Percentiles rank a stretch among this genome's conserved stretches.
phyloP scores from a whole-genome alignment of 768 basidiomycete genomes.

The Kwoniella sp. region DNA sequence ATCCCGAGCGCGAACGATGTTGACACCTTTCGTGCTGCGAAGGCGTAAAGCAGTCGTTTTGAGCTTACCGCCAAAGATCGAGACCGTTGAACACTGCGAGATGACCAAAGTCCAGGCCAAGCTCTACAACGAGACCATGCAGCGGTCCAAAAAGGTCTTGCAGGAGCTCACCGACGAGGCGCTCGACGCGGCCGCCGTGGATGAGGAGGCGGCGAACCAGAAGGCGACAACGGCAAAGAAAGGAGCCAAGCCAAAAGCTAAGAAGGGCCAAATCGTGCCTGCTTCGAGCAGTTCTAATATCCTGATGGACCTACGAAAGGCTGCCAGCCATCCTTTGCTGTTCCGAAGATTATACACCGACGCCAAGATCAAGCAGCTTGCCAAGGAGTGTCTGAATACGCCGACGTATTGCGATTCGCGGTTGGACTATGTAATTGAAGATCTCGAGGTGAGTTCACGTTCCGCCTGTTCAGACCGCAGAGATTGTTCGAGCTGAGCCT shows the following conservation, averaged over 20 bases:
- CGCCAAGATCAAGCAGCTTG: conserved; percentile 65
- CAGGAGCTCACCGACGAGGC: conserved; percentile 39
- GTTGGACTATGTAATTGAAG: conserved; percentile 85
- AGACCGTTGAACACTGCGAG: conserved; percentile 90
- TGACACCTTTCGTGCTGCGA: conserved; percentile 97
- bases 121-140: conserved; percentile 79
- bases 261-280: conserved; percentile 24
- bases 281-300: conserved; percentile 68
- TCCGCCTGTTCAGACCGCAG: too few species aligned
- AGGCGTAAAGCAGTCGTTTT: conserved; percentile 92
- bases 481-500: conserved; percentile 3
- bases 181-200: conserved; percentile 46
- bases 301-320: conserved; percentile 95
- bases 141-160: conserved; percentile 71
- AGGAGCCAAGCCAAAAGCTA: conserved; percentile 49
- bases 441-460: conserved; percentile 62
- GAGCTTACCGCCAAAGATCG: conserved; percentile 82
- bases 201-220: conserved; percentile 40
- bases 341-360: conserved; percentile 83
- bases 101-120: conserved; percentile 78
- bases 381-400: conserved; percentile 81
- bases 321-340: conserved; percentile 91
- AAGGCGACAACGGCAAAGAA: conserved; percentile 51
- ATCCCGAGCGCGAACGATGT: conserved; percentile 95
- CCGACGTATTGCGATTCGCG: conserved; percentile 81